Base-by-base conservation (phyloP, 169 alveolate genomes). In the Babesia sp. region DNA sequence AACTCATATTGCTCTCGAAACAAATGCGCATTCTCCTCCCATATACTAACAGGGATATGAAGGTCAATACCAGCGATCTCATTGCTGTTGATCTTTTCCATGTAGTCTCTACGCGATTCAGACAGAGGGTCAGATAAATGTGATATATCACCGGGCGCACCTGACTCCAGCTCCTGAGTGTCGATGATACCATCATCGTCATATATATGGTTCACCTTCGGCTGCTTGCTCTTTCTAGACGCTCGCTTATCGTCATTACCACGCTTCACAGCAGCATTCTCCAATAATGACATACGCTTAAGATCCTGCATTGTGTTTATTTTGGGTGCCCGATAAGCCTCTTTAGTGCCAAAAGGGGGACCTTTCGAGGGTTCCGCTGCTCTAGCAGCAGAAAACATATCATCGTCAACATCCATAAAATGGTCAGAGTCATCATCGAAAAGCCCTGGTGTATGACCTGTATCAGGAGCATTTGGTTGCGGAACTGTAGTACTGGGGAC, bases 61-160 rank as follows among this genome's bases (percentile, higher is more conserved):
- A 58, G 50, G 54, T 78, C 79, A 28, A 78, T 24, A 16, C 72
- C 81, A 4, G 71, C 44, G 7, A 78, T 44, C 33, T 54, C 66
- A 46, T 56, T 54, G 26, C 76, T 7, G 29, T 78, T 78, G 0
- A 78, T 53, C 33, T 34, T 36, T 9, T 55, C 67, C 86, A 78
- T 78, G 58, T 78, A 78, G 0, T 14, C 48, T n/a, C 41, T 54
- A 22, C 86, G 48, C 16, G 71, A 48, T 16, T 39, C 42, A 22
- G 77, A 2, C 45, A 78, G 73, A n/a, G 57, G 55, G 71, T 78
- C 86, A 1, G 46, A 31, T 37, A 78, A 26, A n/a, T 66, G 22
- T 31, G 81, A 46, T 57, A 78, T 48, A 26, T 59, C 85, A 7
- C 76, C 66, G 18, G 54, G 34, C 12, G 48, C 85, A 11, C 68